A percentile compares a stretch with the other conserved stretches of the same genome.
These are phyloP conservation scores for Verticillium nubilum DNA, from an alignment of 2,329 filamentous ascomycete genomes.

Conservation along the genomic window DNA sequence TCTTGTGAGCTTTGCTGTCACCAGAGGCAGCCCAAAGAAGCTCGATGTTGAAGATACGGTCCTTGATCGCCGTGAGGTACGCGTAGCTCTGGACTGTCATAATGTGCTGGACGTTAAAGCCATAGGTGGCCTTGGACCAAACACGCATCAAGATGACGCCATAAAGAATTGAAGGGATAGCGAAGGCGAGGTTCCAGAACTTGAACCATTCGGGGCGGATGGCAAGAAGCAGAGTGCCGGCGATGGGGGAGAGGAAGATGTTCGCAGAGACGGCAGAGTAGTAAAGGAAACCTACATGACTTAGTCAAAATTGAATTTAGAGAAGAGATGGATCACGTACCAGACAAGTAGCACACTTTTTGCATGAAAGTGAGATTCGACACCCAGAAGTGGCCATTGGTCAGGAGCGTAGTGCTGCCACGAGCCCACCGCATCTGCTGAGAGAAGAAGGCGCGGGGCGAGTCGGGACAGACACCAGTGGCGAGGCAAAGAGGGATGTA, in stretches of 20 bases:
- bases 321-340: constrained; percentile 11
- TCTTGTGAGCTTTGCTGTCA: constrained; percentile 32
- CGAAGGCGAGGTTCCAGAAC: constrained; percentile 38
- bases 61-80: constrained; percentile 35
- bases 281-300: constrained; percentile 24
- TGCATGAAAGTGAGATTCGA: constrained; percentile 30
- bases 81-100: constrained; percentile 35
- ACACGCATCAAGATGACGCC: constrained; percentile 30
- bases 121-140: constrained; percentile 33
- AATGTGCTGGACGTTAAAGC: constrained; percentile 35
- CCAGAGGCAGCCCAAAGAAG: constrained; percentile 33
- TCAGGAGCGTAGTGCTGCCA: constrained; percentile 32
- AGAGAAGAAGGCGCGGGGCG: constrained; percentile 33
- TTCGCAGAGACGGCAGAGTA: constrained; percentile 32
- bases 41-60: constrained; percentile 30
- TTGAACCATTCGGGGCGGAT: constrained; percentile 32
- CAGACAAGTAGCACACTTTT: constrained; percentile 35
- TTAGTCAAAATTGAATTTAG: background rate
- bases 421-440: constrained; percentile 39
- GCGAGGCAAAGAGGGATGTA: constrained; percentile 34
- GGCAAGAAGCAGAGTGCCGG: constrained; percentile 32
- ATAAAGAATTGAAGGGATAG: constrained; percentile 32
- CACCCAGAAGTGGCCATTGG: constrained; percentile 33
- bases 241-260: constrained; percentile 33
- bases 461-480: constrained; percentile 36